phyloP scores from a whole-genome alignment of 2,329 filamentous ascomycete species.

The Cladobotryum protrusum region DNA sequence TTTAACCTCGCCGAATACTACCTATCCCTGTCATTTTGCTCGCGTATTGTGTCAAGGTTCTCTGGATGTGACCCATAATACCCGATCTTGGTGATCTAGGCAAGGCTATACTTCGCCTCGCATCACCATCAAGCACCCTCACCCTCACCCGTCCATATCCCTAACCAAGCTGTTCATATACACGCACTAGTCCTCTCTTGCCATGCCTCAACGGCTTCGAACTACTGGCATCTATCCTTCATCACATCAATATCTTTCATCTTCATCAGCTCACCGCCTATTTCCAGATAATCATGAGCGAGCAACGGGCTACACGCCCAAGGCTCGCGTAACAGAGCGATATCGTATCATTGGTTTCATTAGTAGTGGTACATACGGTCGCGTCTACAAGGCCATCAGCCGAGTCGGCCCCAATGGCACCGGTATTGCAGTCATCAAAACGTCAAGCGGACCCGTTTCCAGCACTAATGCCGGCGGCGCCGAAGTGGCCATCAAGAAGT shows the following conservation, averaged over 20 bases:
- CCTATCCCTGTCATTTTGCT: conserved; percentile 4
- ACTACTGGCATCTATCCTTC: conserved; percentile 21
- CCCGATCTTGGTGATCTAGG: conserved; percentile 11
- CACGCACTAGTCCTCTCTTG: background rate
- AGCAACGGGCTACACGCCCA: conserved; percentile 57
- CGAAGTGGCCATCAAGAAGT: conserved; percentile 98
- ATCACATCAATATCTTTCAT: conserved; percentile 15
- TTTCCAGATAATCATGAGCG: conserved; percentile 48
- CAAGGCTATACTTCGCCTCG: conserved; percentile 3
- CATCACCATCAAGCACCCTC: background rate
- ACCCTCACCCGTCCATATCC: background rate
- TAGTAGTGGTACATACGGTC: conserved; percentile 93
- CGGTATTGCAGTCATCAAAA: conserved; percentile 5
- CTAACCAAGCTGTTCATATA: too few relatives aligned
- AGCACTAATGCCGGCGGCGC: conserved; percentile 49
- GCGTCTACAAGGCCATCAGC: conserved; percentile 90
- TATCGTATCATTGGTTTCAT: conserved; percentile 99
- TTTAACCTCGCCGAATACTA: conserved; percentile 2
- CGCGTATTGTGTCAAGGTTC: background rate
- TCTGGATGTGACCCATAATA: conserved; percentile 8
- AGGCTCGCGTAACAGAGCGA: conserved; percentile 83
- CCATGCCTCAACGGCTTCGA: conserved; percentile 31
- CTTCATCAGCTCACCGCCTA: conserved; percentile 30
- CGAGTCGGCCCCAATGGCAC: conserved; percentile 29
- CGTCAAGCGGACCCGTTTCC: conserved; percentile 7